phyloP scores from a whole-genome alignment of 805 yeast genomes.

The Metschnikowia lunata region DNA sequence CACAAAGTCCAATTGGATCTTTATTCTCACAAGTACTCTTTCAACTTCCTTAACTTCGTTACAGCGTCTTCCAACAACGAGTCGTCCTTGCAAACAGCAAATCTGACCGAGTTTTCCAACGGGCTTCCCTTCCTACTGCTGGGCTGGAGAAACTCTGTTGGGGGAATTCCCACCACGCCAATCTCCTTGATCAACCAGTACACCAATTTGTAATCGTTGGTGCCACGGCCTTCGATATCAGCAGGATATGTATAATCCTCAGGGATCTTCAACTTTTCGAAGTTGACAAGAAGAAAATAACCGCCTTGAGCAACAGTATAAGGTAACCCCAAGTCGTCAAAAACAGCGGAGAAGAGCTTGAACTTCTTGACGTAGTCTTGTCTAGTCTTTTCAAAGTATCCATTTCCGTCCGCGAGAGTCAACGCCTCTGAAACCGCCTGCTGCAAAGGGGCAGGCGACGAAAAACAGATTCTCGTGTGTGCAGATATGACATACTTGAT shows the following conservation, averaged over 20 bases:
- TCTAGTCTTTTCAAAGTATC: slow-evolving; percentile 70
- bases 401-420: slow-evolving; percentile 51
- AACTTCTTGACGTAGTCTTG: slow-evolving; percentile 67
- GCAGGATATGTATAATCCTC: slow-evolving; percentile 65
- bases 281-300: slow-evolving; percentile 85
- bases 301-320: slow-evolving; percentile 93
- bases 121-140: slow-evolving; percentile 57
- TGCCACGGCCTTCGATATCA: slow-evolving; percentile 56
- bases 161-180: slow-evolving; percentile 96
- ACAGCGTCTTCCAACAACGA: slow-evolving; percentile 76
- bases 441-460: slow-evolving; percentile 88
- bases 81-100: slow-evolving; percentile 96
- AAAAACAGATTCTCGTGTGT: slow-evolving; percentile 90
- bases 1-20: neutral
- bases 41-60: slow-evolving; percentile 62
- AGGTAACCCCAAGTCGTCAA: slow-evolving; percentile 84
- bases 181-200: slow-evolving; percentile 90
- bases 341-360: slow-evolving; percentile 64
- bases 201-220: slow-evolving; percentile 83
- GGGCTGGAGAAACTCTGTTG: slow-evolving; percentile 84
- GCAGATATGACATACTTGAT: slow-evolving; percentile 81
- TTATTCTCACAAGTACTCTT: slow-evolving; percentile 43
- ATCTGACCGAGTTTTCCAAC: slow-evolving; percentile 82
- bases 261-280: slow-evolving; percentile 78
- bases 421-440: slow-evolving; percentile 85